These are phyloP conservation scores for Amylostereum areolatum DNA, from an alignment of 1,284 basidiomycete genomes.

Conservation along the genomic window DNA sequence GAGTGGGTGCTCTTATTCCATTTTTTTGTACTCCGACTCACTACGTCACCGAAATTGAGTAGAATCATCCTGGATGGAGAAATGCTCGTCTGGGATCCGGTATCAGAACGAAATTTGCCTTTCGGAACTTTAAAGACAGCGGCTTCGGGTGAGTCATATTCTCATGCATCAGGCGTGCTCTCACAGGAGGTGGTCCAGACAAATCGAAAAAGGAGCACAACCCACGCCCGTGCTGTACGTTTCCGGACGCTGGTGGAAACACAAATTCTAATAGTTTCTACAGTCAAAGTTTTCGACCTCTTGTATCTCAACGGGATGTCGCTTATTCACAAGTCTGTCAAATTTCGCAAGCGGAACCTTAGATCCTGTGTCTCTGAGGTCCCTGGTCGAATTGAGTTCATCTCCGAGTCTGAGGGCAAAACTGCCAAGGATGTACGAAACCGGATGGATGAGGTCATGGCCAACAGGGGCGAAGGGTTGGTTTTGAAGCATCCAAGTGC, in stretches of 20 bases:
- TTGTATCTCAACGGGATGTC: conserved; percentile 79
- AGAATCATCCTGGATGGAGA: conserved; percentile 94
- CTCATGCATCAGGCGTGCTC: not conserved
- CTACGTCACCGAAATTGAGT: conserved; percentile 4
- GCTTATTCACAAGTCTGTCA: conserved; percentile 55
- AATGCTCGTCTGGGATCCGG: conserved; percentile 95
- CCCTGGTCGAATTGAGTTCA: conserved; percentile 76
- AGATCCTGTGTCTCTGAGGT: conserved; percentile 56
- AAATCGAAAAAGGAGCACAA: conserved; percentile 63
- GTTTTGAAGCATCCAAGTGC: conserved; percentile 83
- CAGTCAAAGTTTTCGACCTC: conserved; percentile 94
- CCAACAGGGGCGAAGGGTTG: conserved; percentile 81
- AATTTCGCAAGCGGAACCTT: conserved; percentile 68
- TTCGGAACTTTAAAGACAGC: conserved; percentile 92
- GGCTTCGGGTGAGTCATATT: conserved; percentile 54
- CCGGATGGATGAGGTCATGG: conserved; percentile 79
- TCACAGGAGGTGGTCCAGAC: conserved; percentile 35
- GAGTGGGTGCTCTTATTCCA: conserved; percentile 49
- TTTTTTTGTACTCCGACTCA: not conserved
- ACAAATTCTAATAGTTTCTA: conserved; percentile 1
- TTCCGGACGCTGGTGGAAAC: not conserved
- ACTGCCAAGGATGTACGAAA: conserved; percentile 75
- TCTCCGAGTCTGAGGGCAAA: conserved; percentile 64
- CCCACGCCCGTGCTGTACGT: conserved; percentile 84
- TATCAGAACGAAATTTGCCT: conserved; percentile 77